Base-by-base conservation (phyloP, 1,139 yeast species). In the Blastobotrys capitulatus region DNA sequence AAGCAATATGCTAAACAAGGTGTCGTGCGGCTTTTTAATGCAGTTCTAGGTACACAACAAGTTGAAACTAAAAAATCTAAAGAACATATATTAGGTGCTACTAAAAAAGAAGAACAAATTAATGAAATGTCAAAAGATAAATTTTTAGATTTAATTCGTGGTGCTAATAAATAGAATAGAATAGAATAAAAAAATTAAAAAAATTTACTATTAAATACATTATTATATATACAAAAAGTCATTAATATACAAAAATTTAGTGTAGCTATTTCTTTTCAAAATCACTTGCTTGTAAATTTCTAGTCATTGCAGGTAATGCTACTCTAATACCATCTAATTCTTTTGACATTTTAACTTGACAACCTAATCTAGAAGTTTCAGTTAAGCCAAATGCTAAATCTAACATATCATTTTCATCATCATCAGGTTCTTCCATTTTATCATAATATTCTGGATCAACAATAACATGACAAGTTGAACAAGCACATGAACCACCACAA, bases 401-500 rank as follows among this genome's bases (percentile, higher is more conserved):
- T 64, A 94, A 76, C 98, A 92, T 92, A 69, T 92, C 98, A 65
- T 94, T 90, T 68, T 92, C 98, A 64, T 92, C 98, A 63, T 92
- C 98, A 57, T 83, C 88, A 0, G 98, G 98, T 66, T 92, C 98
- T 26, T 95, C 96, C 59, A 92, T 79, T 52, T 73, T 79, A 63
- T 92, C 98, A 68, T 88, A 92, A 64, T 73, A 89, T 43, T 85
- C 96, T 1, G 98, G 98, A 65, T 92, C 98, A 37, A 92, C 89
- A 47, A 92, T 92, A 52, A 92, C 83, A 70, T 92, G 98, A 66
- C 98, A 92, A 0, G 98, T 92, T 2, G 97, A 89, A 65, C 98
- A 92, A 1, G 98, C 98, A 73, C 98, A 92, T 1, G 97, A 88
- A 1, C 98, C 98, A 35, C 98, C 98, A 70, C 98, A 92, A 0